phyloP scores from a whole-genome alignment of 176 grass and related monocot species.

The Avena sativa region DNA sequence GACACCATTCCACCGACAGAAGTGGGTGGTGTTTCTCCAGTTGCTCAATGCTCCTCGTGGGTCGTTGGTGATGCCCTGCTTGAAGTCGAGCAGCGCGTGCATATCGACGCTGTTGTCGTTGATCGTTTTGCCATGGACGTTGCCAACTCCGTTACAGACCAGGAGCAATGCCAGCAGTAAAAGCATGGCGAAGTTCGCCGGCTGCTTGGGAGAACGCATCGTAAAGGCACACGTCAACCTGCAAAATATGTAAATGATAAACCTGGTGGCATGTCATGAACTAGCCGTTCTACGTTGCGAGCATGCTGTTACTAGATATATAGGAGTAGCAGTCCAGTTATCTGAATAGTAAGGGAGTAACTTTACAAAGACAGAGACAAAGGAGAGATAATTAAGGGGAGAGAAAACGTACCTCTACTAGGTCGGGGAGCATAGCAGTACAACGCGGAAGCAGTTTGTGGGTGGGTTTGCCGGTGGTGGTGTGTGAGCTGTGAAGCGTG shows the following conservation, averaged over 20 bases:
- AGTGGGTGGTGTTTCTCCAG: neutral
- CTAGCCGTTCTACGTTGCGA: neutral
- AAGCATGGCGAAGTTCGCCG: too few species aligned
- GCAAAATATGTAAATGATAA: too few species aligned
- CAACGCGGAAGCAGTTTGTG: too few species aligned
- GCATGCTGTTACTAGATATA: too few species aligned
- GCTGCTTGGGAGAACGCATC: too few species aligned
- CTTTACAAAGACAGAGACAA: neutral
- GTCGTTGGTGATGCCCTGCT: neutral
- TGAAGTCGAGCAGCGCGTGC: neutral
- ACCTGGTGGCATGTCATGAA: too few species aligned
- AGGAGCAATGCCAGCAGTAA: neutral
- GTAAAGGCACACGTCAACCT: neutral
- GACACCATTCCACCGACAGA: constrained; percentile 1
- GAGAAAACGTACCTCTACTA: too few species aligned
- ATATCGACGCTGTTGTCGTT: neutral
- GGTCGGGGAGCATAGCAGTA: too few species aligned
- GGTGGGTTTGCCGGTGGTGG: too few species aligned
- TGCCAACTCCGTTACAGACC: neutral
- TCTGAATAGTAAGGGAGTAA: neutral
- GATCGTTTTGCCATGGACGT: neutral
- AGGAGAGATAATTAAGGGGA: too few species aligned
- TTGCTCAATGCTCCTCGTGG: neutral
- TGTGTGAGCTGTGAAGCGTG: neutral
- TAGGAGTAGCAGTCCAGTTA: neutral